Conservation (phyloP, 768 basidiomycete species). For the Mycena kentingensis region DNA sequence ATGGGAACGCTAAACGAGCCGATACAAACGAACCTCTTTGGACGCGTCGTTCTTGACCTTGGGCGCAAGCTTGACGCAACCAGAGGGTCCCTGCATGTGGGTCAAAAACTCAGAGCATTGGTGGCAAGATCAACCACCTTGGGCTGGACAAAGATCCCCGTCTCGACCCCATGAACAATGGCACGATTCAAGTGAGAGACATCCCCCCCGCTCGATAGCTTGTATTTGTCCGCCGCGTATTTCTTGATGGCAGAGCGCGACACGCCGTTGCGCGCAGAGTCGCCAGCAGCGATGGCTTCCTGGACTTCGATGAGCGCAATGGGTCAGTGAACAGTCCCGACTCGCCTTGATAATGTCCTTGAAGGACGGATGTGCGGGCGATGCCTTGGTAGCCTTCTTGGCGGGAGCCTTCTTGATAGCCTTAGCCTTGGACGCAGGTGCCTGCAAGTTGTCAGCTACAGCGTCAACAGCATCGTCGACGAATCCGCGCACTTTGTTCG, state of each 20-base stretch:
- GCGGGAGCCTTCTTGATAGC: conserved; percentile 30
- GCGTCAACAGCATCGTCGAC: too few species aligned
- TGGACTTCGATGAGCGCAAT: conserved; percentile 27
- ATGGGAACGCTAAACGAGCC: not conserved
- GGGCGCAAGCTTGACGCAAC: conserved; percentile 66
- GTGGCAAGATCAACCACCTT: conserved; percentile 22
- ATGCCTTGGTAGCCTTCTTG: conserved; percentile 24
- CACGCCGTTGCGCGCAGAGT: conserved; percentile 70
- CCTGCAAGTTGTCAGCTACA: too few species aligned
- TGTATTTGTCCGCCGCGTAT: conserved; percentile 85
- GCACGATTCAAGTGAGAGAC: conserved; percentile 73
- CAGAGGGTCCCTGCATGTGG: conserved; percentile 51
- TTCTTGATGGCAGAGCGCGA: conserved; percentile 84
- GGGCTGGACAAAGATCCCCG: conserved; percentile 40
- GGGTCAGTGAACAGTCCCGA: conserved; percentile 1
- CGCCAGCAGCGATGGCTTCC: conserved; percentile 73
- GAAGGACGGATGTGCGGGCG: conserved; percentile 50
- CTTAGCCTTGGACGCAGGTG: conserved; percentile 39
- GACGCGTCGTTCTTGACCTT: conserved; percentile 33
- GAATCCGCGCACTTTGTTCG: conserved; percentile 3
- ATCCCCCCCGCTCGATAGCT: conserved; percentile 68
- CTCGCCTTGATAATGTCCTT: conserved; percentile 56
- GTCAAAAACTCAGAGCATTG: not conserved
- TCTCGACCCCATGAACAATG: conserved; percentile 68
- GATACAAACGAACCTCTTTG: not conserved